Conservation (phyloP, 345 rosid genomes). For the Salix caprea region DNA sequence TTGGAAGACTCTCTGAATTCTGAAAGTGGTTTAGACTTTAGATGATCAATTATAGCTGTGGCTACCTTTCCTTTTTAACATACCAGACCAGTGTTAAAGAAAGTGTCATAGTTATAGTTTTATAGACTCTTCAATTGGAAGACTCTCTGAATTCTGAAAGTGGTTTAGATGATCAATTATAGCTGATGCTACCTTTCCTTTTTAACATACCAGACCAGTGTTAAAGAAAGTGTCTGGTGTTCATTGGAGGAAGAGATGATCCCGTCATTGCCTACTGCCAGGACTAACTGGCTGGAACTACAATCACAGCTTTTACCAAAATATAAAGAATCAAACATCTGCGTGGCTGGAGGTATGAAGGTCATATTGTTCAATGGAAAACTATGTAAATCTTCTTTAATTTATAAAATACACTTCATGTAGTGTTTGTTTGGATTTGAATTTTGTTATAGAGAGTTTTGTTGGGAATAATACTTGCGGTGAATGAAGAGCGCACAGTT, state of each 20-base stretch:
- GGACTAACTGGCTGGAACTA: conserved; percentile 91
- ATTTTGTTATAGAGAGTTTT: background rate
- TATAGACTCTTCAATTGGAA: background rate
- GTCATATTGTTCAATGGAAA: conserved; percentile 25
- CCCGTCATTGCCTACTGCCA: conserved; percentile 65
- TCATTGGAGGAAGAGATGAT: conserved; percentile 86
- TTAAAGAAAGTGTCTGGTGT: conserved; percentile 72
- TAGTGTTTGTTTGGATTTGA: background rate
- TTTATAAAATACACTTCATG: background rate
- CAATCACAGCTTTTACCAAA: conserved; percentile 73
- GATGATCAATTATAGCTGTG: conserved; percentile 11
- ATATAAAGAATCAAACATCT: conserved; percentile 68
- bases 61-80: conserved; percentile 3
- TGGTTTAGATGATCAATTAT: conserved; percentile 2
- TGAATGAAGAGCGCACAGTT: too few relatives aligned
- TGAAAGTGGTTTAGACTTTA: background rate
- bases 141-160: background rate
- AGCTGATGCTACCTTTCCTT: conserved; percentile 9
- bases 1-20: conserved; percentile 2
- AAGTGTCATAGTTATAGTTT: conserved; percentile 24
- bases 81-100: conserved; percentile 68
- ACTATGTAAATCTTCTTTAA: conserved; percentile 1
- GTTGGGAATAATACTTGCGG: too few relatives aligned
- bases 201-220: conserved; percentile 48
- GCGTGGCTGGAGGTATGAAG: conserved; percentile 97